These are phyloP conservation scores for Urtica urens DNA, from an alignment of 306 rosid species.

Conservation along the genomic window DNA sequence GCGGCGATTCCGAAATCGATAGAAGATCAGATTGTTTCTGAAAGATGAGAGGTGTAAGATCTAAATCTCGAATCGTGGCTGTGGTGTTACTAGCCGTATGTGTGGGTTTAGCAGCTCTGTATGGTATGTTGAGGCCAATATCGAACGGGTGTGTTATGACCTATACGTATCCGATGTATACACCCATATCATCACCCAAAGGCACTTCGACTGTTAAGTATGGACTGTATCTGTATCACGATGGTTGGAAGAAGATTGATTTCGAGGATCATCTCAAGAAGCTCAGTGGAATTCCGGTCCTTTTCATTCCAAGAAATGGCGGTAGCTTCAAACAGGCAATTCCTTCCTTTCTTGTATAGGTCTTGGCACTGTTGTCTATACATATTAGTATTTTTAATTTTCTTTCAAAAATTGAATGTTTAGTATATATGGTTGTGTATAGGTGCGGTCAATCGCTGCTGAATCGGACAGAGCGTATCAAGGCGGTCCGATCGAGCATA, in stretches of 20 bases:
- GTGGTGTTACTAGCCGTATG: constrained; percentile 36
- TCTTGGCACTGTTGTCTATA: too few species aligned
- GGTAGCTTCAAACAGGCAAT: constrained; percentile 99
- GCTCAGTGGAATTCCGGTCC: constrained; percentile 85
- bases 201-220: constrained; percentile 51
- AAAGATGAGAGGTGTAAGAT: constrained; percentile 49
- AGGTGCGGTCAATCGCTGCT: too few species aligned
- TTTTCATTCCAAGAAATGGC: constrained; percentile 94
- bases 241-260: constrained; percentile 92
- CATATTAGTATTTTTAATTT: too few species aligned
- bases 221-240: constrained; percentile 77
- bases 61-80: constrained; percentile 43
- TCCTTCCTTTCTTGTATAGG: too few species aligned
- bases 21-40: too few species aligned
- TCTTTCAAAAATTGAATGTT: too few species aligned
- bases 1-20: too few species aligned
- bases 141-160: constrained; percentile 88
- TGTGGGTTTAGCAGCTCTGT: constrained; percentile 51
- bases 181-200: constrained; percentile 48
- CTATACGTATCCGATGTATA: constrained; percentile 89
- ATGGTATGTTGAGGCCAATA: constrained; percentile 60
- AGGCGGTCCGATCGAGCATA: too few species aligned
- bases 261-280: constrained; percentile 67
- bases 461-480: too few species aligned
- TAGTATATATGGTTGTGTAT: too few species aligned